Base-by-base conservation (phyloP, 371 early-diverging fungal species). In the Syncephalastrum sp. region DNA sequence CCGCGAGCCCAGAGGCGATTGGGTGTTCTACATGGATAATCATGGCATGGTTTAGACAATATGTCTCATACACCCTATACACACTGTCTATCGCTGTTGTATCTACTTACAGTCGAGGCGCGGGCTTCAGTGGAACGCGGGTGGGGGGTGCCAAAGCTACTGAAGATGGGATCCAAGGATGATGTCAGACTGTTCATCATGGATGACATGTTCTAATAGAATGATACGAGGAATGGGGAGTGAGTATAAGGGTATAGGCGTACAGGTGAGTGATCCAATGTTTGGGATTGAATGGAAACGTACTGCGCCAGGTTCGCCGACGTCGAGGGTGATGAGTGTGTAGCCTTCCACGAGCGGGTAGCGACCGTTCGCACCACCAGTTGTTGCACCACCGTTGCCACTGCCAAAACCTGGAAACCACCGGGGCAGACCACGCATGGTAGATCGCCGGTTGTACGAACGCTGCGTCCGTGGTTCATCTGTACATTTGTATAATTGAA, bases 301-400 rank as follows among this genome's bases (percentile, higher is more conserved):
- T 70, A 76, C 76, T 5, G 73, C 68, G 47, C 63, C 60, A 53
- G 59, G 61, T 48, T 73, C 76, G 21, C 64, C 65, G 21, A 70
- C 53, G 47, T 78, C 78, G 4, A 78, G 48, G 3, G 78, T 74
- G 45, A 78, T 78, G 42, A 78, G 68, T 45, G 78, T 70, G 47
- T 74, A 74, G 17, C 78, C 78, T 65, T 78, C 78, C 70, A 78
- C 69, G 62, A 69, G 61, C 24, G 71, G 71, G 4, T 63, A 54
- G 43, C 72, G 51, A 15, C 58, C 54, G 8, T 33, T 33, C 8
- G 8, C 38, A 33, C 38, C 38, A 2, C 38, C 38, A 1, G 38
- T 33, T 10, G 38, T 33, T 33, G 38, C 10, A 33, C 38, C 38
- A 2, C 10, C 38, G 10, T 5, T 33, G 38, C 38, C 38, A 54